phyloP scores from a whole-genome alignment of 805 yeast genomes.

The Danielozyma ontarioensis region DNA sequence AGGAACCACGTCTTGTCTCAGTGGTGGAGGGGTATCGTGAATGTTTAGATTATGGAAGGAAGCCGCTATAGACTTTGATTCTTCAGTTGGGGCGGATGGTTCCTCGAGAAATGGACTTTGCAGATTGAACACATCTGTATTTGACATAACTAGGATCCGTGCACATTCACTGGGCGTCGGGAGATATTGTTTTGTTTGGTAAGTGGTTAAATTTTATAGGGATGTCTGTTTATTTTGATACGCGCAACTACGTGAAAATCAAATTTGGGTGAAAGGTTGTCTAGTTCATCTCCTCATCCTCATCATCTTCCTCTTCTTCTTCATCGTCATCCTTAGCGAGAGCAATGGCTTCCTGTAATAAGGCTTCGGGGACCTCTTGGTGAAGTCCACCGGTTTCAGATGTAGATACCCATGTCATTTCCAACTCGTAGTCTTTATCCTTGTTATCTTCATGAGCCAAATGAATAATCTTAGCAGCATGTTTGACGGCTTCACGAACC shows the following conservation, averaged over 20 bases:
- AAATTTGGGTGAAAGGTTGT: background rate
- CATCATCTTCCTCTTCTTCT: constrained; percentile 66
- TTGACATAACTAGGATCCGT: too few relatives aligned
- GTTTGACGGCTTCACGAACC: constrained; percentile 79
- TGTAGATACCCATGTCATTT: constrained; percentile 80
- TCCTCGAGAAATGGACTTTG: too few relatives aligned
- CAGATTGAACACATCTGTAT: too few relatives aligned
- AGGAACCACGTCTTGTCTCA: background rate
- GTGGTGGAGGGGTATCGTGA: too few relatives aligned
- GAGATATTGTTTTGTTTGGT: too few relatives aligned
- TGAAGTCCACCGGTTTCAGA: constrained; percentile 79
- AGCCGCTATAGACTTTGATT: too few relatives aligned
- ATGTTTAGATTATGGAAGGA: too few relatives aligned
- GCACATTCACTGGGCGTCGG: too few relatives aligned
- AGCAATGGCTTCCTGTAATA: constrained; percentile 77
- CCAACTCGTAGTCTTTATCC: constrained; percentile 95
- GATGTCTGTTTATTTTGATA: too few relatives aligned
- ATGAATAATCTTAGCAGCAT: constrained; percentile 90
- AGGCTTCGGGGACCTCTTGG: constrained; percentile 70
- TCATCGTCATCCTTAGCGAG: constrained; percentile 80
- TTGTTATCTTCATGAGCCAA: constrained; percentile 96
- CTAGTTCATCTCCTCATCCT: constrained; percentile 28
- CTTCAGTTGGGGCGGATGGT: too few relatives aligned
- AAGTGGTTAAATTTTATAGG: too few relatives aligned
- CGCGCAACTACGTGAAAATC: too few relatives aligned